Evolutionary conservation across 805 yeast species (phyloP), one percentile per base, ranked within the genome.

Genomic region (Yarrowia phangngaensis): DNA sequence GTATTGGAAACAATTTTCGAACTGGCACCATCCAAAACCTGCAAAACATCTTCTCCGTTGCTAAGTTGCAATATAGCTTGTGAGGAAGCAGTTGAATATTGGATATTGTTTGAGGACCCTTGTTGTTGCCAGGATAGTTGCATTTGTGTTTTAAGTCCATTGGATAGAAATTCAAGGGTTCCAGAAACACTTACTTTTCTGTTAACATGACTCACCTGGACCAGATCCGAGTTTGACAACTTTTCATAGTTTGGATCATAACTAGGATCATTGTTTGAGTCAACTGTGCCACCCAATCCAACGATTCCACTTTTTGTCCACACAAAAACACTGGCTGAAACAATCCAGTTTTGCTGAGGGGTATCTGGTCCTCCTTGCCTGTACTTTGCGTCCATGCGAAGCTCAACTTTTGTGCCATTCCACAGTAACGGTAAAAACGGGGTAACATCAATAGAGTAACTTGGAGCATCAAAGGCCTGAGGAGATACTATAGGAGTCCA

Each of bases 401-500:
- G 65, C 40, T 67, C 69, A 4, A 74, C 40, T n/a, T 63, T 63
- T 24, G 65, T 59, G 12, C 68, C 64, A n/a, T 64, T 53, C 88
- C 89, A 83, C 22, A 86, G 61, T n/a, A 67, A 61, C 3, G 95
- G 92, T 52, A 86, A 64, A 53, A 79, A 70, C 0, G 84, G 78
- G 8, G 90, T 75, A 36, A 87, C 58, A 54, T 87, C 95, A 35
- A 87, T 61, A 51, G 79, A 80, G 55, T 82, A 69, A n/a, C 82
- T 73, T 13, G 78, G 79, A 22, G 86, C 67, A 61, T 87, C 94
- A 64, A 79, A 84, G 0, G 95, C 81, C 52, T 78, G 74, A 14
- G 75, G 71, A 2, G 85, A 80, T 6, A 86, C 95, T 53, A 84
- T 76, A 3, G 94, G 86, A 41, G 74, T 71, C 95, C 95, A 87